phyloP scores from a whole-genome alignment of 2,329 filamentous ascomycete genomes.

The Hypocrella siamensis region DNA sequence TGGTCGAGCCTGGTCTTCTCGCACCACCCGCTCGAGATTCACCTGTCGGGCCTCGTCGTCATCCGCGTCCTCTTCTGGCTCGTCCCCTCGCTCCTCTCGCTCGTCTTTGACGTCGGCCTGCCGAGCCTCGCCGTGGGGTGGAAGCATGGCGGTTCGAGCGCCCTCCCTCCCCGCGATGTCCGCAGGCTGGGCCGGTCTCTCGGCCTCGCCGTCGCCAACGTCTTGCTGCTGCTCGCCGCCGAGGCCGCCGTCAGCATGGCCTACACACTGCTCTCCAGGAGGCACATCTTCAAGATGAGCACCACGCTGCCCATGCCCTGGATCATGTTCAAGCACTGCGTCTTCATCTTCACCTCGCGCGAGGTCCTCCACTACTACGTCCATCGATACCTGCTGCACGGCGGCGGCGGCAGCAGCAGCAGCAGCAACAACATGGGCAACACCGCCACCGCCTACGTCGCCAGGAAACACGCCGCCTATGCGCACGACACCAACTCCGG shows the following conservation, averaged over 20 bases:
- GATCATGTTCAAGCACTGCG: constrained; percentile 34
- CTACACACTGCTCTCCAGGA: constrained; percentile 16
- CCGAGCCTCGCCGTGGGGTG: constrained; percentile 53
- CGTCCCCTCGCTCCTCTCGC: constrained; percentile 54
- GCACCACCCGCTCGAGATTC: constrained; percentile 59
- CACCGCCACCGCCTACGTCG: too few species aligned
- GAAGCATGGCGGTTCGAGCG: constrained; percentile 46
- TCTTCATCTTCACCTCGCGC: constrained; percentile 25
- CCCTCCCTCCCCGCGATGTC: constrained; percentile 29
- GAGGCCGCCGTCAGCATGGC: constrained; percentile 26
- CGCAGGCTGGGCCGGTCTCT: constrained; percentile 18
- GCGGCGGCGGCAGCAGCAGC: too few species aligned
- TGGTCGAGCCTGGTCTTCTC: constrained; percentile 74
- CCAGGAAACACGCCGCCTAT: constrained; percentile 25
- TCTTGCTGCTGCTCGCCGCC: constrained; percentile 24
- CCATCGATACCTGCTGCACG: constrained; percentile 59
- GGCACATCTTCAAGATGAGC: constrained; percentile 29
- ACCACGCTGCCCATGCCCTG: constrained; percentile 36
- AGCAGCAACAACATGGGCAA: too few species aligned
- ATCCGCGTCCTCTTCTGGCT: constrained; percentile 58
- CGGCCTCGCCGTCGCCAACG: constrained; percentile 28
- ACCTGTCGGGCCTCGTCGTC: constrained; percentile 53
- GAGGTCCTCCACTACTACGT: constrained; percentile 56
- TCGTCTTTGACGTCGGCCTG: constrained; percentile 54
- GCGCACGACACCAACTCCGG: constrained; percentile 37